A percentile compares a stretch with the other conserved stretches of the same genome.
These are phyloP conservation scores for Albugo laibachii DNA, from an alignment of 352 stramenopile species.

Conservation along the genomic window DNA sequence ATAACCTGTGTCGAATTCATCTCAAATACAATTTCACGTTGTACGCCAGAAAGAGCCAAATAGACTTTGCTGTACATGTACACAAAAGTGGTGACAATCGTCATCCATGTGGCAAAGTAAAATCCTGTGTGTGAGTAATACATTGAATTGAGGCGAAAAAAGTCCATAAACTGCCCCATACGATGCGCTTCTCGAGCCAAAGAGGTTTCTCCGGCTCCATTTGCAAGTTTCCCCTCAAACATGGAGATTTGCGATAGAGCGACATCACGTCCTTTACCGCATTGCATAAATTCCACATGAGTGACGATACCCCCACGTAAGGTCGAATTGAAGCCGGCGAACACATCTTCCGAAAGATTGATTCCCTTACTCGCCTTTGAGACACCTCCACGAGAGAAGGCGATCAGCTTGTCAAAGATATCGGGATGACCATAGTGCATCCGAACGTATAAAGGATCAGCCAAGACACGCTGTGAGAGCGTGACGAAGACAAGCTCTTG, in stretches of 20 bases:
- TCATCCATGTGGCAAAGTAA: conserved; percentile 77
- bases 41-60: conserved; percentile 46
- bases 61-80: conserved; percentile 80
- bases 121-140: conserved; percentile 78
- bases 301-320: conserved; percentile 55
- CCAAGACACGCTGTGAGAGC: conserved; percentile 59
- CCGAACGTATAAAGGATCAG: conserved; percentile 43
- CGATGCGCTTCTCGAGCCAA: conserved; percentile 57
- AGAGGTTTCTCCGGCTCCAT: conserved; percentile 61
- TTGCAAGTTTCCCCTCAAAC: conserved; percentile 73
- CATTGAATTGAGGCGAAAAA: conserved; percentile 75
- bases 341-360: conserved; percentile 75
- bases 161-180: conserved; percentile 74
- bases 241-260: conserved; percentile 73
- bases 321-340: conserved; percentile 64
- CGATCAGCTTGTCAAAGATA: conserved; percentile 65
- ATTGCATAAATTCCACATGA: conserved; percentile 77
- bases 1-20: conserved; percentile 61
- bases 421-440: conserved; percentile 77
- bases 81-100: conserved; percentile 71
- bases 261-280: conserved; percentile 68
- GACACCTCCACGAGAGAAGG: conserved; percentile 49
- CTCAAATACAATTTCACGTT: conserved; percentile 44
- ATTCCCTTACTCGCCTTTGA: conserved; percentile 71
- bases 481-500: conserved; percentile 74